Percentiles rank a stretch among this genome's conserved stretches.
Evolutionary conservation across 768 basidiomycete species (phyloP).

Genomic region (Leccinum uliginosum): DNA sequence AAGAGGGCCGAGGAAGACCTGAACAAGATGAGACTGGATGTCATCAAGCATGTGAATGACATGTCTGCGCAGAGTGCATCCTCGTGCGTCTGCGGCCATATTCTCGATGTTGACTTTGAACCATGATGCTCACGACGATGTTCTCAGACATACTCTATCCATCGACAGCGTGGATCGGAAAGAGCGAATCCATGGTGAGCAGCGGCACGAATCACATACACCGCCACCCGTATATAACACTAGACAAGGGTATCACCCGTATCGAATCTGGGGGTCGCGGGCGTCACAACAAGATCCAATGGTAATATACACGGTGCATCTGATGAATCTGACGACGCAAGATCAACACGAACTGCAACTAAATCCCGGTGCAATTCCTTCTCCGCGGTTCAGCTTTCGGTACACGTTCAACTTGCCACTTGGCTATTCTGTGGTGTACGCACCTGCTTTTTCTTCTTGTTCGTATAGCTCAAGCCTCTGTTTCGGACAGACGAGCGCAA

Average conservation of each 20-base stretch:
- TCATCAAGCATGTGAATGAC: constrained; percentile 20
- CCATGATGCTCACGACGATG: background rate
- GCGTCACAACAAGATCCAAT: constrained; percentile 14
- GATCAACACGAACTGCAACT: constrained; percentile 27
- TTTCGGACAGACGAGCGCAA: constrained; percentile 33
- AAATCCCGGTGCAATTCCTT: constrained; percentile 19
- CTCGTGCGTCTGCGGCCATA: constrained; percentile 5
- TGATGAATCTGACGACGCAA: constrained; percentile 26
- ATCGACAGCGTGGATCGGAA: constrained; percentile 1
- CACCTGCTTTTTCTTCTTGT: background rate
- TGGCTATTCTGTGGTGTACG: constrained; percentile 20
- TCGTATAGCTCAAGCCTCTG: background rate
- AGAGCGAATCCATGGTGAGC: background rate
- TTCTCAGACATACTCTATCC: constrained; percentile 11
- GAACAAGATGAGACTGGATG: constrained; percentile 5
- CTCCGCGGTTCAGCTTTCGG: constrained; percentile 15
- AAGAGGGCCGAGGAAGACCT: constrained; percentile 9
- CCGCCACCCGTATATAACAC: background rate
- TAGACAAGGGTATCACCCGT: background rate
- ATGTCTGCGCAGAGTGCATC: constrained; percentile 1
- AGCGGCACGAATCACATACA: background rate
- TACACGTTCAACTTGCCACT: constrained; percentile 18
- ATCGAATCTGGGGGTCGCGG: constrained; percentile 3
- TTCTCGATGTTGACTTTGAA: background rate
- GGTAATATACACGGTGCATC: constrained; percentile 19